Evolutionary conservation across 148 eudicot genomes (phyloP), one percentile per base, ranked within the genome.

Genomic region (Spergularia marina): DNA sequence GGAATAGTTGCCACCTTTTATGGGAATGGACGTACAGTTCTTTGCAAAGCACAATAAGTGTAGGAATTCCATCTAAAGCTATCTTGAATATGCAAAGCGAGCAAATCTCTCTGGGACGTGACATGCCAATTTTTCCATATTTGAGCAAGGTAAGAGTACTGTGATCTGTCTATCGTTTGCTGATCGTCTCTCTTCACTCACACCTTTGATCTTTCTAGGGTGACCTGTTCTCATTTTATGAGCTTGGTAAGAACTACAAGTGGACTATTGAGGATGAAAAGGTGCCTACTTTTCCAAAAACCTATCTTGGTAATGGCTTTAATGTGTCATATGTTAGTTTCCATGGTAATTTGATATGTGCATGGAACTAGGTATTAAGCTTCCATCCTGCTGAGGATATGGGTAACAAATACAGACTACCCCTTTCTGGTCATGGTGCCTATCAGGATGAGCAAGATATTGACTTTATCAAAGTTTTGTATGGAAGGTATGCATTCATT

Each of bases 161-260:
- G 49, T 74, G 4, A 71, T 76, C 9, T 18, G 25, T 72, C 21
- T 36, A 57, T 40, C 7, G 41, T 47, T 76, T 70, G 55, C 17
- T 67, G 16, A n/a, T 51, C 64, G 53, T 71, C 68, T 63, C 65
- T 54, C 54, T 69, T 74, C 65, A 73, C 78, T 79, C 64, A 82
- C 75, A 68, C 25, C 66, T 71, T 68, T 57, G 75, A 20, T 20
- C 47, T 74, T 56, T 78, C 18, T 62, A 89, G 90, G 98, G 98
- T 11, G 89, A 93, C 80, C 76, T 91, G 81, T 91, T 91, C 86
- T 93, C 98, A 67, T 93, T 88, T 59, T 93, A 88, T 83, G 98
- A 89, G 84, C 91, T 89, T 41, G 91, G 96, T 82, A 81, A 82
- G 70, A 75, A 89, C 85, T 89, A 86, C 81, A 80, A 84, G 78